Evolutionary conservation across 257 asterid species (phyloP).

Genomic region (Fraxinus cuspidata): DNA sequence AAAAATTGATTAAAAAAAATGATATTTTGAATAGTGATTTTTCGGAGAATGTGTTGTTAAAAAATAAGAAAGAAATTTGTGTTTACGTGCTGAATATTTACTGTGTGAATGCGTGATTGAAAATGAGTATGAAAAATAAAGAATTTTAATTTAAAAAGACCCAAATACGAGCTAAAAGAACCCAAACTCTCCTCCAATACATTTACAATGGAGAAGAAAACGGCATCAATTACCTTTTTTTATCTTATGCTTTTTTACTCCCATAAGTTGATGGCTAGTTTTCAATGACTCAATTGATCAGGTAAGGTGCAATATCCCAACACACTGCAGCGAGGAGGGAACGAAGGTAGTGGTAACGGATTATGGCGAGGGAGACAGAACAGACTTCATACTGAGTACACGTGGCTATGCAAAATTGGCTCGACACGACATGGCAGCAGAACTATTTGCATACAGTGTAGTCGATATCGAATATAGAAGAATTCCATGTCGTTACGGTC

Average conservation of each 20-base stretch:
- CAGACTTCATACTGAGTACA: conserved; percentile 63
- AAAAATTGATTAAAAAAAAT: too few relatives aligned
- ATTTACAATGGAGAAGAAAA: too few relatives aligned
- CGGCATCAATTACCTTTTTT: not conserved
- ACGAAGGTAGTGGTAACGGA: conserved; percentile 68
- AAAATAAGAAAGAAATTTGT: too few relatives aligned
- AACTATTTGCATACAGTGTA: conserved; percentile 58
- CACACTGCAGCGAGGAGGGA: conserved; percentile 66
- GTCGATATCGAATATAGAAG: conserved; percentile 61
- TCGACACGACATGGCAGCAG: conserved; percentile 45
- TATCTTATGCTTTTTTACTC: not conserved
- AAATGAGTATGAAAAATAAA: too few relatives aligned
- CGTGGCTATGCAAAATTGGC: conserved; percentile 68
- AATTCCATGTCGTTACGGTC: conserved; percentile 45
- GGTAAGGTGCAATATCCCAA: conserved; percentile 67
- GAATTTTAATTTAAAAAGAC: too few relatives aligned
- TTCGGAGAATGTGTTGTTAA: too few relatives aligned
- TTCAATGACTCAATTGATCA: conserved; percentile 14
- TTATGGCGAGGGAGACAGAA: conserved; percentile 57
- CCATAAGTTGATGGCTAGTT: not conserved
- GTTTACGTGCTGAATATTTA: too few relatives aligned
- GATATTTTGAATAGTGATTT: too few relatives aligned
- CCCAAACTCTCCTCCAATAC: too few relatives aligned
- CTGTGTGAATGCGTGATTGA: too few relatives aligned
- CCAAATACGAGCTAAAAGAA: too few relatives aligned